A percentile compares a stretch with the other conserved stretches of the same genome.
Conservation (phyloP, 1,139 yeast genomes). For the Hansenula sp. region DNA sequence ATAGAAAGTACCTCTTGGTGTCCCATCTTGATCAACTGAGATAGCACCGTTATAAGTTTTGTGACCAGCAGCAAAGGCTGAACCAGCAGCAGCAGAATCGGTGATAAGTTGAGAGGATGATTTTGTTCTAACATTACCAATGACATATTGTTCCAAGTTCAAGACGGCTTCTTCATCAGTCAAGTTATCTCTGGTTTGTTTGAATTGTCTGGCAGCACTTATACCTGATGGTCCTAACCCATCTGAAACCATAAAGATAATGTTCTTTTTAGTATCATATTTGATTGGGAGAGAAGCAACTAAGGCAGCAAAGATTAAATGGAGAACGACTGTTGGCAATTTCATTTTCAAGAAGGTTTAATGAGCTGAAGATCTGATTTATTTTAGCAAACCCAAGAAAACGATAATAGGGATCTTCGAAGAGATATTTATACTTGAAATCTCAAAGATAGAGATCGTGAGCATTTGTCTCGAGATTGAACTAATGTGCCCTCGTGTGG, state of each 20-base stretch:
- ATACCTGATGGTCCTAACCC: slow-evolving; percentile 21
- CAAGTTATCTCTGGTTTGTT: slow-evolving; percentile 13
- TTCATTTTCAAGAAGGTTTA: slow-evolving; percentile 10
- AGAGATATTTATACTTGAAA: too few species aligned
- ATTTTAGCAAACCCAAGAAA: too few species aligned
- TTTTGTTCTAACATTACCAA: slow-evolving; percentile 22
- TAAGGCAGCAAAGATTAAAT: slow-evolving; percentile 16
- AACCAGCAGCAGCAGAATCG: slow-evolving; percentile 24
- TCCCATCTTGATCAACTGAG: slow-evolving; percentile 19
- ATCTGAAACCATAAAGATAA: slow-evolving; percentile 22
- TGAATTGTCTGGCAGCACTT: slow-evolving; percentile 20
- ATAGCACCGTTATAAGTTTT: slow-evolving; percentile 24
- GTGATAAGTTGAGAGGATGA: slow-evolving; percentile 19
- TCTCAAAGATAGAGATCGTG: too few species aligned
- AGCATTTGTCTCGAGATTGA: too few species aligned
- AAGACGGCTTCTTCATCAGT: slow-evolving; percentile 15
- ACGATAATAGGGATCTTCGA: too few species aligned
- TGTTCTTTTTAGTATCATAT: slow-evolving; percentile 20
- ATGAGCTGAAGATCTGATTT: too few species aligned
- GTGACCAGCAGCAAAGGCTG: slow-evolving; percentile 18
- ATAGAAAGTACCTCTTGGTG: slow-evolving; percentile 22
- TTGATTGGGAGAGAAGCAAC: slow-evolving; percentile 19
- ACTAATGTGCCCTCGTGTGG: too few species aligned
- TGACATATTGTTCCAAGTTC: slow-evolving; percentile 18
- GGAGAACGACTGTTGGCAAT: slow-evolving; percentile 17